Evolutionary conservation across 345 rosid species (phyloP).

Genomic region (Salix purpurea): DNA sequence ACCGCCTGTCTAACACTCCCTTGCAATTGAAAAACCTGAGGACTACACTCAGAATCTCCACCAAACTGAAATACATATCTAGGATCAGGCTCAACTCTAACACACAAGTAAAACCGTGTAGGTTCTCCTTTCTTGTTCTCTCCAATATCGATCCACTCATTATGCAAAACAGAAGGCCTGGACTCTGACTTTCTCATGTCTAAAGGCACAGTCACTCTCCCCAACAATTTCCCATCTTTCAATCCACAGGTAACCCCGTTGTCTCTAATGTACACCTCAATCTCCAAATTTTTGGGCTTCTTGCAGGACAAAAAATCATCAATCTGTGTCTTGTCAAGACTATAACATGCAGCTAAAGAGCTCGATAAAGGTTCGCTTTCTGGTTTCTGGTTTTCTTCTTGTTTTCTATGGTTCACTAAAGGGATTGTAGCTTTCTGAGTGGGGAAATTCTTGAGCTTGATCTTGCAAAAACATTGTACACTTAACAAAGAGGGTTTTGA

Average conservation of each 20-base stretch:
- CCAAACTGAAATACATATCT: constrained; percentile 85
- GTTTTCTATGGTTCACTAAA: constrained; percentile 14
- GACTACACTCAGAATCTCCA: constrained; percentile 92
- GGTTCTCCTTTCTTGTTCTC: constrained; percentile 31
- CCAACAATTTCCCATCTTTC: constrained; percentile 52
- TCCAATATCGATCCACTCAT: constrained; percentile 63
- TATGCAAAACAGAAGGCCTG: constrained; percentile 50
- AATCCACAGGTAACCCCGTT: constrained; percentile 43
- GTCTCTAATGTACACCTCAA: constrained; percentile 46
- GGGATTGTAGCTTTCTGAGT: constrained; percentile 44
- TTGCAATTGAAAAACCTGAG: constrained; percentile 90
- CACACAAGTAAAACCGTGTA: constrained; percentile 45
- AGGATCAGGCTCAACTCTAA: constrained; percentile 77
- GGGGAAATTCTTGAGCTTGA: constrained; percentile 54
- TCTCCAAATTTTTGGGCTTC: constrained; percentile 20
- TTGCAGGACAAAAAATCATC: constrained; percentile 32
- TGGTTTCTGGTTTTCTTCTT: constrained; percentile 12
- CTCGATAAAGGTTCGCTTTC: constrained; percentile 14
- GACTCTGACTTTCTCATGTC: constrained; percentile 60
- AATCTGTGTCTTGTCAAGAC: constrained; percentile 45
- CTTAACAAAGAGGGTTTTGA: constrained; percentile 36
- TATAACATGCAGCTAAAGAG: constrained; percentile 68
- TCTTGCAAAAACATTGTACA: constrained; percentile 48
- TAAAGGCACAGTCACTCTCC: constrained; percentile 46
- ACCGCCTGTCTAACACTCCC: constrained; percentile 83